phyloP scores from a whole-genome alignment of 805 yeast species.

The Candida glaebosa region DNA sequence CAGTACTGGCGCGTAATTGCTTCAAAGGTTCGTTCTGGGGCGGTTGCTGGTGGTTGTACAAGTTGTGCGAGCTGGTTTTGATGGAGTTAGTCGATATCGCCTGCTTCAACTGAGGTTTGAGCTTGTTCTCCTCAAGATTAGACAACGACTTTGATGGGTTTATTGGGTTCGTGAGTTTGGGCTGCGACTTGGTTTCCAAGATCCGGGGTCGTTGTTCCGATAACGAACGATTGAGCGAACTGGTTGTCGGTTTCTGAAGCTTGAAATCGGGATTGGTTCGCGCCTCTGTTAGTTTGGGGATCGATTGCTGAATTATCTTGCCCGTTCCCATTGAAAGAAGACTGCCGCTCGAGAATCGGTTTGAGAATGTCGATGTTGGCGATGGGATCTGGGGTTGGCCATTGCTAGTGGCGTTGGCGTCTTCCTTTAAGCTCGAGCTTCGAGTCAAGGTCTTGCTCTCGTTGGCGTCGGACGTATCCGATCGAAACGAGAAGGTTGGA shows the following conservation, averaged over 20 bases:
- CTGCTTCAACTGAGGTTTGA: conserved; percentile 16
- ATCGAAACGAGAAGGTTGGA: conserved; percentile 2
- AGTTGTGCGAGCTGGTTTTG: conserved; percentile 3
- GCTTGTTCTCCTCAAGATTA: neutral
- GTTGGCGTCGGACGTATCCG: conserved; percentile 6
- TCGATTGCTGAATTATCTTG: conserved; percentile 28
- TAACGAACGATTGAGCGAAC: neutral
- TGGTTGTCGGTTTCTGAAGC: conserved; percentile 5
- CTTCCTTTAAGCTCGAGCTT: conserved; percentile 10
- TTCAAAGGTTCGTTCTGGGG: conserved; percentile 64
- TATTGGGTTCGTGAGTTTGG: neutral
- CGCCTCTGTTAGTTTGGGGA: conserved; percentile 13
- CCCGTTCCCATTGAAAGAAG: conserved; percentile 42
- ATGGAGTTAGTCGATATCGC: conserved; percentile 22
- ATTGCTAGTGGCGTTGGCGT: neutral
- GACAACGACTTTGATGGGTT: conserved; percentile 2
- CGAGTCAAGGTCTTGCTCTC: conserved; percentile 9
- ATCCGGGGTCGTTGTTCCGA: conserved; percentile 18
- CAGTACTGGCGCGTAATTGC: conserved; percentile 79
- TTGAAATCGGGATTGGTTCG: conserved; percentile 7
- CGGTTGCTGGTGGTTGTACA: conserved; percentile 4
- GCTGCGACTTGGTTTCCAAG: conserved; percentile 19
- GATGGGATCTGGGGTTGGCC: neutral
- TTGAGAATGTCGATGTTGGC: conserved; percentile 28
- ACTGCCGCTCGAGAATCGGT: conserved; percentile 36